These are phyloP conservation scores for Colletotrichum sp. DNA, from an alignment of 2,329 filamentous ascomycete genomes.

Conservation along the genomic window DNA sequence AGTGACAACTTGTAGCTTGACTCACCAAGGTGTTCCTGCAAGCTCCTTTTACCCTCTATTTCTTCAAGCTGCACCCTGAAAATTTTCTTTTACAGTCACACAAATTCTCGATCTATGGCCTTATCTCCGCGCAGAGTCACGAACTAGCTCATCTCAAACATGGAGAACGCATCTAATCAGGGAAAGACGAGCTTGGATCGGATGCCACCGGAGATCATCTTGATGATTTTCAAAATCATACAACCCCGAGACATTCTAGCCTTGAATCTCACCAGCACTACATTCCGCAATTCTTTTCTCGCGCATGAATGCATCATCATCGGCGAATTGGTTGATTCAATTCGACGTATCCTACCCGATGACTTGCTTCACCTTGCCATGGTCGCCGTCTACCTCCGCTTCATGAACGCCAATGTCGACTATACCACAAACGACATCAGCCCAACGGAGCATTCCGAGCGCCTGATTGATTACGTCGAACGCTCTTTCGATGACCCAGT, in stretches of 20 bases:
- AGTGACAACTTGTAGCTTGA: no score
- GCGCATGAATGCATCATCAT: not conserved
- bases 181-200: not conserved
- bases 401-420: not conserved
- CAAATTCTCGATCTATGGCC: no score
- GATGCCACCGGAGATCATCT: not conserved
- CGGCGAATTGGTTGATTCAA: not conserved
- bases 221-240: not conserved
- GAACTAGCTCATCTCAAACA: not conserved
- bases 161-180: rapidly evolving
- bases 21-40: no score
- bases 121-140: not conserved
- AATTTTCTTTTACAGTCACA: no score
- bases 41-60: no score
- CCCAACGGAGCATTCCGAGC: not conserved
- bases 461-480: not conserved
- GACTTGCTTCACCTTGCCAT: not conserved
- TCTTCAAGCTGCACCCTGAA: no score
- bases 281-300: not conserved
- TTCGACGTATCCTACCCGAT: not conserved
- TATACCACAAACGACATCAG: not conserved
- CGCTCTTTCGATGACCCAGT: not conserved
- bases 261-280: not conserved
- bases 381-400: not conserved
- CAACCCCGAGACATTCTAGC: not conserved